These are phyloP conservation scores for Hordeum marinum DNA, from an alignment of 176 grass and related monocot species.

Conservation along the genomic window DNA sequence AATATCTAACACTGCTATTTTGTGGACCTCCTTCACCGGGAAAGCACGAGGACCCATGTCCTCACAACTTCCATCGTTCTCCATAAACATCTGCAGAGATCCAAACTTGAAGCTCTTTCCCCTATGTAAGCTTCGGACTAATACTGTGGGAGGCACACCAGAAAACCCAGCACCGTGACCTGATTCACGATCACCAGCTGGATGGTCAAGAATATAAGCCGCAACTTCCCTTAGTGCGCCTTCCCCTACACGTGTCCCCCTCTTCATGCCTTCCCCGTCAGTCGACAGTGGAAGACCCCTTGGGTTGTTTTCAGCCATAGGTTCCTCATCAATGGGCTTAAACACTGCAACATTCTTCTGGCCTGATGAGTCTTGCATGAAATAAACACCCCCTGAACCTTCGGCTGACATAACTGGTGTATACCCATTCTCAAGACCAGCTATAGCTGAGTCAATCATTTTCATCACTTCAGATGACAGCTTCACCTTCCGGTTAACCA, in stretches of 20 bases:
- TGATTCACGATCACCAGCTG: not conserved
- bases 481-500: constrained; percentile 45
- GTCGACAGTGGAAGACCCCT: constrained; percentile 52
- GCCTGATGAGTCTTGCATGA: constrained; percentile 63
- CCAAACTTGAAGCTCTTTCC: constrained; percentile 69
- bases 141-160: constrained; percentile 68
- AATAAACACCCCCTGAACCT: constrained; percentile 74
- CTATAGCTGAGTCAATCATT: constrained; percentile 42
- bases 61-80: constrained; percentile 64
- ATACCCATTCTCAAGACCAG: constrained; percentile 52
- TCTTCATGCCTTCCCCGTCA: constrained; percentile 80
- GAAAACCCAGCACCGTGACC: constrained; percentile 41
- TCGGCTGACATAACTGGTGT: constrained; percentile 61
- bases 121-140: constrained; percentile 49
- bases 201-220: constrained; percentile 76
- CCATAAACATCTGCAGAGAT: constrained; percentile 72
- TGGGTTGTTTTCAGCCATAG: constrained; percentile 71
- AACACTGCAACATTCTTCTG: constrained; percentile 61
- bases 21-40: constrained; percentile 71
- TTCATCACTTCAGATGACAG: constrained; percentile 38
- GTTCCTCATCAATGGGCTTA: constrained; percentile 88
- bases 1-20: constrained; percentile 76
- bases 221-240: constrained; percentile 81
- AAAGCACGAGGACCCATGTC: constrained; percentile 61
- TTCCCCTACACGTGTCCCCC: constrained; percentile 63